Evolutionary conservation across 805 yeast species (phyloP), one percentile per base, ranked within the genome.

Genomic region (Metschnikowia borealis): DNA sequence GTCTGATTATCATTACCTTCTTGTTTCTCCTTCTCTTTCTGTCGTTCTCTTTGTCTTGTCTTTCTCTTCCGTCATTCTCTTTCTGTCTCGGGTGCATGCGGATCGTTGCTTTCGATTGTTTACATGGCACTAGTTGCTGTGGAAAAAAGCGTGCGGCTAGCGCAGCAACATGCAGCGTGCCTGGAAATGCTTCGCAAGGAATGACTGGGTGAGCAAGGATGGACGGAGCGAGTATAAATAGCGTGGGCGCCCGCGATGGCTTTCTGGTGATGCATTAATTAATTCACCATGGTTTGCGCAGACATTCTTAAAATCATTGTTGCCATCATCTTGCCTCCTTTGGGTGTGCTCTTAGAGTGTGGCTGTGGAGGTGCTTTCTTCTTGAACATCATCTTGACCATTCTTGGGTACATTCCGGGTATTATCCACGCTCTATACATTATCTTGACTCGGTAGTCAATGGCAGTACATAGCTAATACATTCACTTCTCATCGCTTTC

Each of bases 331-430:
- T 67, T 80, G 47, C 87, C 86, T 38, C 85, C 85, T 48, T 69
- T 82, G 56, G 86, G 85, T 50, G 87, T 82, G 3, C 80, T 79
- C 70, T 64, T 80, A 48, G 84, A 81, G 66, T 68, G 75, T 55
- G 87, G 87, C 36, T 80, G 84, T 64, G 67, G 74, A 33, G 61
- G 71, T 14, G 61, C 61, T 20, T 62, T 54, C 49, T 61, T 47
- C 60, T 56, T 87, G 61, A 85, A 86, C 69, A 68, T 85, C 44
- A 60, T 87, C 39, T 76, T 88, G 61, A 83, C 91, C 20, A 65
- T 82, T 54, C 74, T 88, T 51, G 94, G 91, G 38, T 87, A 83
- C 68, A 69, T 87, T 55, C 96, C 96, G 2, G 95, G 88, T 52
- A 76, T 83, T 46, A 62, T 84, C 14, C 89, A 84, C 59, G 84